Evolutionary conservation across 139 green algal species (phyloP), one percentile per base, ranked within the genome.

Genomic region (Chlorella sp.): DNA sequence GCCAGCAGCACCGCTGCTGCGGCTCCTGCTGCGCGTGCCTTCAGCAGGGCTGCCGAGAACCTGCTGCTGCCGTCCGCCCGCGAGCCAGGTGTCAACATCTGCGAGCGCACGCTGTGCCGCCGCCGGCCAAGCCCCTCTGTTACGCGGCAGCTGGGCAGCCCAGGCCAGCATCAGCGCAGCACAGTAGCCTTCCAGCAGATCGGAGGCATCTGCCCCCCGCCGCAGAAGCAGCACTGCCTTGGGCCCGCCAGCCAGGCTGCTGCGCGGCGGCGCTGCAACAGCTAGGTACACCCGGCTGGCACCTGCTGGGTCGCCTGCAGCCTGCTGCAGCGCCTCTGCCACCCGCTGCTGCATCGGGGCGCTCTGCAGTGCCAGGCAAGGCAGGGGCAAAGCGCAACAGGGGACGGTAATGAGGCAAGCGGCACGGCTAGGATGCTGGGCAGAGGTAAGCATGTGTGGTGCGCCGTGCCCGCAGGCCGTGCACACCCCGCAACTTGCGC

Each of bases 191-290:
- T 70, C 26, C 73, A 83, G 54, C 3, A 81, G 32, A 32, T 81
- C 72, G 8, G 30, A 43, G 11, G 70, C 3, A 3, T 19, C 9
- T 5, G 70, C 72, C 0, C 26, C 81, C 32, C 38, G 40, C 22
- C 73, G 56, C 4, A 86, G 81, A 60, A 86, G 81, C 48, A 81
- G 34, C 32, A 86, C 80, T 58, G 67, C 67, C 9, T 78, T 16
- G 5, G 14, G 67, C 6, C 80, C 62, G 32, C 11, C 34, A 19
- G 28, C 44, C 65, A 11, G 8, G 30, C 48, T 51, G n/a, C 26
- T 5, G 16, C n/a, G 13, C 24, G 51, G 13, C 8, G 19, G 26
- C 19, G 62, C 48, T 9, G 44, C 79, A 22, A 30, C 28, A 2
- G 62, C 67, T 19, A 84, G 22, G 41, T 78, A 77, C 24, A 5